phyloP scores from a whole-genome alignment of 2,329 filamentous ascomycete genomes.

The Ceratocystis variospora region DNA sequence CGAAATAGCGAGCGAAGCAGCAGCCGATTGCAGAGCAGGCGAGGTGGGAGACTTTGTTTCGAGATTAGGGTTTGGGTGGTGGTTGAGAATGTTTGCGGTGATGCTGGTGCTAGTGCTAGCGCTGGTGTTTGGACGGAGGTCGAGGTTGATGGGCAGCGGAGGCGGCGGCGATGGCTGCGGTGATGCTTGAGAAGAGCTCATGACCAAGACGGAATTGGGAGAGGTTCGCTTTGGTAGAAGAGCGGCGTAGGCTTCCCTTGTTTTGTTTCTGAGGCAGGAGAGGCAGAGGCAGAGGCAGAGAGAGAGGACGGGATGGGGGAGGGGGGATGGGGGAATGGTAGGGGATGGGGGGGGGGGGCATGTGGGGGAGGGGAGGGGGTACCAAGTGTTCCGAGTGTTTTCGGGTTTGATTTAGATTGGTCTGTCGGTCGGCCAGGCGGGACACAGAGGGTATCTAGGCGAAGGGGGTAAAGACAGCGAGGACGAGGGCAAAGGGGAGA shows the following conservation, averaged over 20 bases:
- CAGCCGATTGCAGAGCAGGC: slow-evolving; percentile 17
- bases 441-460: neutral
- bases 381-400: neutral
- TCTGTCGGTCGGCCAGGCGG: neutral
- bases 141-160: neutral
- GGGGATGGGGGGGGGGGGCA: neutral
- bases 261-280: slow-evolving; percentile 1
- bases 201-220: neutral
- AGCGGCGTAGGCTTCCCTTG: neutral
- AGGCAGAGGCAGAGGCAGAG: neutral
- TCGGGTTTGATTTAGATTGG: neutral
- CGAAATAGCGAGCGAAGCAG: slow-evolving; percentile 17
- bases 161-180: slow-evolving; percentile 2
- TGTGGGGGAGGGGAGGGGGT: neutral
- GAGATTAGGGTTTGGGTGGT: neutral
- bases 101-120: neutral
- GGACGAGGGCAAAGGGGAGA: neutral
- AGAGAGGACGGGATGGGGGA: neutral
- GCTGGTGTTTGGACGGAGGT: neutral
- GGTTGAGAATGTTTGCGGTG: neutral
- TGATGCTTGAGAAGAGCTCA: slow-evolving; percentile 2
- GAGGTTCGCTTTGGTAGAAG: neutral
- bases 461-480: neutral
- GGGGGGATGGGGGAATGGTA: neutral
- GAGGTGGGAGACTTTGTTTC: slow-evolving; percentile 17